These are phyloP conservation scores for Cladosporium sp. DNA, from an alignment of 2,329 filamentous ascomycete species.

Conservation along the genomic window DNA sequence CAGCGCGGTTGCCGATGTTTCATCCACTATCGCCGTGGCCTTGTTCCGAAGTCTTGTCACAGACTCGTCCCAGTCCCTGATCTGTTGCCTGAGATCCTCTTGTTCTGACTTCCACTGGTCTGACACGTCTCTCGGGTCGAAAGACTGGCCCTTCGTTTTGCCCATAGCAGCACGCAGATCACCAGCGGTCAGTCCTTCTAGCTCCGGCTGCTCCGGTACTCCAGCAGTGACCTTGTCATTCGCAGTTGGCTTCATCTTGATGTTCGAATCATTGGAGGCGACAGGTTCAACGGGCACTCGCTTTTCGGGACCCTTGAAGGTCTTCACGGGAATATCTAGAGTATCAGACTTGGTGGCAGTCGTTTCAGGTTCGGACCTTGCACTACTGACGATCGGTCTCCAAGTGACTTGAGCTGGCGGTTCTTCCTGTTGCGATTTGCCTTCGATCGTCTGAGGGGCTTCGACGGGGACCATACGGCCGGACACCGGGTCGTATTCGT, in stretches of 20 bases:
- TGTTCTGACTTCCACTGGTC: conserved; percentile 5
- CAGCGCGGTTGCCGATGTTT: background rate
- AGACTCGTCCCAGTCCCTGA: conserved; percentile 11
- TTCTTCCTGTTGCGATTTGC: background rate
- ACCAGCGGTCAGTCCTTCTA: conserved; percentile 39
- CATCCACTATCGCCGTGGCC: conserved; percentile 6
- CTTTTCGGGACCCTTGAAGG: background rate
- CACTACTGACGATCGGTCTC: background rate
- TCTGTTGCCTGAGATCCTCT: conserved; percentile 6
- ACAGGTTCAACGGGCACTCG: background rate
- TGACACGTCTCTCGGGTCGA: background rate
- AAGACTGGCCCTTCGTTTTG: conserved; percentile 15
- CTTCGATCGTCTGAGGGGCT: background rate
- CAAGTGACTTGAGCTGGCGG: background rate
- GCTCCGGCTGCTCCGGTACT: conserved; percentile 21
- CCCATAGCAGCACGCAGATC: conserved; percentile 41
- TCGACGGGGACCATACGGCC: conserved; percentile 32
- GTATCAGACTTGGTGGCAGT: background rate
- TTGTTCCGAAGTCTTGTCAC: conserved; percentile 1
- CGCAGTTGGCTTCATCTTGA: background rate
- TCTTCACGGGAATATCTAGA: background rate
- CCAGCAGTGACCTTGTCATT: background rate
- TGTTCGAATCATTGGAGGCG: background rate
- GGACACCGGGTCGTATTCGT: conserved; percentile 35
- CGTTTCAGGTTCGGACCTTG: background rate